A percentile compares a stretch with the other conserved stretches of the same genome.
Evolutionary conservation across 2,329 filamentous ascomycete species (phyloP).

Genomic region (Cladosporium sp.): DNA sequence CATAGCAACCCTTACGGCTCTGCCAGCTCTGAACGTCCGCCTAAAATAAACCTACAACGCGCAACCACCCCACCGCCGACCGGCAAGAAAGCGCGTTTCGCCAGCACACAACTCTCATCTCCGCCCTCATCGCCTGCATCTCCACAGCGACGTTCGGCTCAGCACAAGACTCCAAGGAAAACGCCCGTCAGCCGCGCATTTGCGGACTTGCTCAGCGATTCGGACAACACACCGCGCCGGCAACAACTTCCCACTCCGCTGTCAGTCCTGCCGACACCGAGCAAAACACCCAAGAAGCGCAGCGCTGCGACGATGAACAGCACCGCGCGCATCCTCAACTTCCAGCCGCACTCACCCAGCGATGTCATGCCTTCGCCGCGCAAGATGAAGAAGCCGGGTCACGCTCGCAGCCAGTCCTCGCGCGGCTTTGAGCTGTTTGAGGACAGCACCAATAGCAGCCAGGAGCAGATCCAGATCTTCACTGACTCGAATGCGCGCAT

Average conservation of each 20-base stretch:
- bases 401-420: slow-evolving; percentile 26
- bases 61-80: slow-evolving; percentile 21
- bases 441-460: slow-evolving; percentile 37
- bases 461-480: slow-evolving; percentile 58
- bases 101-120: slow-evolving; percentile 40
- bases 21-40: slow-evolving; percentile 29
- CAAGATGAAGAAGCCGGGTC: slow-evolving; percentile 35
- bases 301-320: slow-evolving; percentile 36
- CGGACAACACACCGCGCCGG: slow-evolving; percentile 2
- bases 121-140: slow-evolving; percentile 38
- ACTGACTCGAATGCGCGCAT: slow-evolving; percentile 72
- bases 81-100: slow-evolving; percentile 36
- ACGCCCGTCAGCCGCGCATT: slow-evolving; percentile 8
- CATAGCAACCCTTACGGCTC: slow-evolving; percentile 42
- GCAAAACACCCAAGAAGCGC: slow-evolving; percentile 66
- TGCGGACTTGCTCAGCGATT: slow-evolving; percentile 9
- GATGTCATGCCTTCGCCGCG: slow-evolving; percentile 55
- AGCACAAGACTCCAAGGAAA: slow-evolving; percentile 16
- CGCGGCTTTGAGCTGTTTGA: slow-evolving; percentile 50
- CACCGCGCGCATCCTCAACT: slow-evolving; percentile 46
- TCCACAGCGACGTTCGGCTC: slow-evolving; percentile 15
- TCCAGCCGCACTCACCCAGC: slow-evolving; percentile 54
- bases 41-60: slow-evolving; percentile 5
- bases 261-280: slow-evolving; percentile 65
- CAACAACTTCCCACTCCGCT: slow-evolving; percentile 6